A percentile compares a stretch with the other conserved stretches of the same genome.
Conservation (phyloP, 176 grass and related monocot genomes). For the Tuctoria greenei region DNA sequence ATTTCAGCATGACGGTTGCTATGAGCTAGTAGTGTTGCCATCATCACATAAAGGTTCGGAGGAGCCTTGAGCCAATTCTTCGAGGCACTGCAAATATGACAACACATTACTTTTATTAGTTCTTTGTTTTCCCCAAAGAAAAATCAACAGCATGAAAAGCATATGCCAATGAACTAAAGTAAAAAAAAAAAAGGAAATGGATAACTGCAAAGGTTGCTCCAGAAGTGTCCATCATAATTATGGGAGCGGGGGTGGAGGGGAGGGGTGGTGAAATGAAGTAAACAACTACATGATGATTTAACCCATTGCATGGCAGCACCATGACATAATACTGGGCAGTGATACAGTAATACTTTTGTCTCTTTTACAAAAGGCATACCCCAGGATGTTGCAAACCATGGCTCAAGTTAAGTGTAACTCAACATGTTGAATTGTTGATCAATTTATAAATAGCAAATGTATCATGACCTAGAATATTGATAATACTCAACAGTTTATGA, state of each 20-base stretch:
- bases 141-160: neutral
- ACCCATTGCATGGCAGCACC: neutral
- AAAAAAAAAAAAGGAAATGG: neutral
- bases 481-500: constrained; percentile 11
- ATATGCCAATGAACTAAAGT: neutral
- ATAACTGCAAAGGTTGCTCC: neutral
- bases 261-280: neutral
- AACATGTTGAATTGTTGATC: neutral
- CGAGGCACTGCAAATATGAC: constrained; percentile 58
- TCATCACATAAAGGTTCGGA: constrained; percentile 72
- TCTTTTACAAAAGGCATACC: neutral
- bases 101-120: constrained; percentile 13
- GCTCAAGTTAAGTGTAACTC: neutral
- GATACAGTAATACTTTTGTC: neutral
- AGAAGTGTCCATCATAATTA: neutral
- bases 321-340: neutral
- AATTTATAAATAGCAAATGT: constrained; percentile 3
- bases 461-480: constrained; percentile 2
- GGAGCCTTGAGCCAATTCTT: constrained; percentile 71
- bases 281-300: neutral
- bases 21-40: constrained; percentile 55
- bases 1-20: constrained; percentile 68
- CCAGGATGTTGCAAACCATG: neutral
- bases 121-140: neutral
- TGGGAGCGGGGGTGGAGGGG: too few relatives aligned